A percentile compares a stretch with the other conserved stretches of the same genome.
Conservation (phyloP, 2,329 filamentous ascomycete species). For the Neonectria faginata region DNA sequence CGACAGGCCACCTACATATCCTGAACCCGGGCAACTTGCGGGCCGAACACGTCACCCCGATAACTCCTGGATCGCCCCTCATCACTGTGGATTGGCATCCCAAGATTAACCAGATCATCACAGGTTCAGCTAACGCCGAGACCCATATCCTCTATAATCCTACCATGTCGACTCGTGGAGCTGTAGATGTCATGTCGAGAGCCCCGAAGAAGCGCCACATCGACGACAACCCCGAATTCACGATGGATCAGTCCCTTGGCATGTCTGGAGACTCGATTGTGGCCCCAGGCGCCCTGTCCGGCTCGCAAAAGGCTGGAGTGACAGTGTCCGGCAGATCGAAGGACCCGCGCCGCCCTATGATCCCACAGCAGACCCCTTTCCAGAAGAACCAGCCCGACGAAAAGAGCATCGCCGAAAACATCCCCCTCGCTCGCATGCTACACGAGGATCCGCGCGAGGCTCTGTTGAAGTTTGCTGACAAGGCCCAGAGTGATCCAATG, state of each 20-base stretch:
- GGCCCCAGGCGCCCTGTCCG: conserved; percentile 70
- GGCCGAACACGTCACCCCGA: conserved; percentile 84
- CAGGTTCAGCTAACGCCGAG: conserved; percentile 90
- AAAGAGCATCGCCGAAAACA: conserved; percentile 87
- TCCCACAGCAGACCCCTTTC: conserved; percentile 88
- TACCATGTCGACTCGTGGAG: conserved; percentile 81
- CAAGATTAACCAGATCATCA: conserved; percentile 95
- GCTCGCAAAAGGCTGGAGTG: conserved; percentile 71
- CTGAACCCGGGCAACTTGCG: conserved; percentile 91
- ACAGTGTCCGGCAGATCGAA: conserved; percentile 80
- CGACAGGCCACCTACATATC: conserved; percentile 87
- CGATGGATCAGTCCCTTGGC: conserved; percentile 83
- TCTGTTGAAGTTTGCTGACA: conserved; percentile 92
- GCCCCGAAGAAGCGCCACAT: conserved; percentile 95
- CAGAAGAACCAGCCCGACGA: conserved; percentile 91
- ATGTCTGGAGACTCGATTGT: conserved; percentile 87
- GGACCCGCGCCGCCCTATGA: conserved; percentile 86
- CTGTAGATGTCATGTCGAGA: conserved; percentile 89
- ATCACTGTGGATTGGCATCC: conserved; percentile 92
- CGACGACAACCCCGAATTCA: conserved; percentile 89
- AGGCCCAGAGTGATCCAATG: conserved; percentile 90
- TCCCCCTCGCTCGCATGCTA: conserved; percentile 90
- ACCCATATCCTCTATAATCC: conserved; percentile 93
- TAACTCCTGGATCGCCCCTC: conserved; percentile 86
- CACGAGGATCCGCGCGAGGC: conserved; percentile 97